Conservation (phyloP, 129 eudicot genomes). For the Pulicaria dysenterica region DNA sequence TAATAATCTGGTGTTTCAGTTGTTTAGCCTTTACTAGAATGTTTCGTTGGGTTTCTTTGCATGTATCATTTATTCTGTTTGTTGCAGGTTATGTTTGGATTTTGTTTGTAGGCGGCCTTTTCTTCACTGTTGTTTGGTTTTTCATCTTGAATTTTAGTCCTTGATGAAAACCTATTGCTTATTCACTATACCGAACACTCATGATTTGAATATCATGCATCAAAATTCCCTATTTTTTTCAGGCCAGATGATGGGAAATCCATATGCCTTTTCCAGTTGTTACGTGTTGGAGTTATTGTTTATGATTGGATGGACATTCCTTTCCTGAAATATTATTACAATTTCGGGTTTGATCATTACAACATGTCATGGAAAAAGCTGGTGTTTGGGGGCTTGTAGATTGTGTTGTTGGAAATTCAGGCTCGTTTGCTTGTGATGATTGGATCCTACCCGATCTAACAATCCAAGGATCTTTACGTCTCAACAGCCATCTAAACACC, state of each 20-base stretch:
- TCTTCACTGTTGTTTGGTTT: no score
- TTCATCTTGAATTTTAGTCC: not conserved
- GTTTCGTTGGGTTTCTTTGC: no score
- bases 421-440: conserved; percentile 91
- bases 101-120: no score
- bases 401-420: conserved; percentile 76
- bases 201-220: not conserved
- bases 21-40: no score
- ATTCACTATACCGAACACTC: not conserved
- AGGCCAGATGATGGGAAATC: conserved; percentile 90
- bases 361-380: conserved; percentile 77
- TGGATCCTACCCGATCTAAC: conserved; percentile 97
- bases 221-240: conserved; percentile 7
- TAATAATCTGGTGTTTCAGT: no score
- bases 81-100: no score
- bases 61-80: no score
- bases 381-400: conserved; percentile 84
- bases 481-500: conserved; percentile 70
- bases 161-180: not conserved
- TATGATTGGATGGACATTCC: conserved; percentile 91
- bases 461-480: conserved; percentile 70
- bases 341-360: conserved; percentile 94
- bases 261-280: conserved; percentile 71
- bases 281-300: conserved; percentile 76
- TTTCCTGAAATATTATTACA: conserved; percentile 72